Evolutionary conservation across 352 stramenopile genomes (phyloP).

Genomic region (Pythium phragmitis): DNA sequence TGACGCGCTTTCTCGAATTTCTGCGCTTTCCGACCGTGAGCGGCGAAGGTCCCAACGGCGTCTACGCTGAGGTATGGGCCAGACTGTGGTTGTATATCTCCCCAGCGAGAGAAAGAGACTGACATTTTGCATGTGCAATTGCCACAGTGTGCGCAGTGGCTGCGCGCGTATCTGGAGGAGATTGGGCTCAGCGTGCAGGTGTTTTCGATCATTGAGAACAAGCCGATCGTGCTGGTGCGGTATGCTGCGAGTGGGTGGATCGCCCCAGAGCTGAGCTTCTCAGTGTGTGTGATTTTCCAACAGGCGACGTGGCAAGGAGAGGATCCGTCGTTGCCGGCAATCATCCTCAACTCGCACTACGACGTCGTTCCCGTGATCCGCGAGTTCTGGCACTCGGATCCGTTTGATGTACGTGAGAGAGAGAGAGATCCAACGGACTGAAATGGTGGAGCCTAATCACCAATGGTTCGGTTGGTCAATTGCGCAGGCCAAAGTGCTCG

Average conservation of each 20-base stretch:
- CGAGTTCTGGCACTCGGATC: conserved; percentile 88
- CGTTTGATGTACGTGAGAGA: conserved; percentile 73
- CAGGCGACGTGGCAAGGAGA: conserved; percentile 82
- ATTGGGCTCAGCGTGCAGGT: conserved; percentile 44
- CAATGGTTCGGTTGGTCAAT: not conserved
- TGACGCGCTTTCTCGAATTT: conserved; percentile 72
- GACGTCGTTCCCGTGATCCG: conserved; percentile 93
- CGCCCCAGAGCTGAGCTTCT: not conserved
- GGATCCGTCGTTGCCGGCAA: conserved; percentile 75
- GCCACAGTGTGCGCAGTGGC: conserved; percentile 55
- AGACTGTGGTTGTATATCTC: not conserved
- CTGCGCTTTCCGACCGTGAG: conserved; percentile 79
- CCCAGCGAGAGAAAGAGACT: not conserved
- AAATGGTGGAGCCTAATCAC: too few relatives aligned
- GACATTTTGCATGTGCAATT: not conserved
- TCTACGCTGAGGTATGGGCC: conserved; percentile 53
- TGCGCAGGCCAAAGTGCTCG: conserved; percentile 60
- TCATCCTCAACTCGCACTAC: conserved; percentile 96
- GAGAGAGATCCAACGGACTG: too few relatives aligned
- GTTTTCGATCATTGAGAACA: conserved; percentile 59
- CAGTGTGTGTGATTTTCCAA: not conserved
- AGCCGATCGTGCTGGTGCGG: conserved; percentile 89
- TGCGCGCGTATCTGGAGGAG: conserved; percentile 38
- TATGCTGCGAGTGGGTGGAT: not conserved
- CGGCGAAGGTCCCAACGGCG: conserved; percentile 57